A percentile compares a stretch with the other conserved stretches of the same genome.
These are phyloP conservation scores for Trypanosomatidae sp. DNA, from an alignment of 208 protist genomes.

Conservation along the genomic window DNA sequence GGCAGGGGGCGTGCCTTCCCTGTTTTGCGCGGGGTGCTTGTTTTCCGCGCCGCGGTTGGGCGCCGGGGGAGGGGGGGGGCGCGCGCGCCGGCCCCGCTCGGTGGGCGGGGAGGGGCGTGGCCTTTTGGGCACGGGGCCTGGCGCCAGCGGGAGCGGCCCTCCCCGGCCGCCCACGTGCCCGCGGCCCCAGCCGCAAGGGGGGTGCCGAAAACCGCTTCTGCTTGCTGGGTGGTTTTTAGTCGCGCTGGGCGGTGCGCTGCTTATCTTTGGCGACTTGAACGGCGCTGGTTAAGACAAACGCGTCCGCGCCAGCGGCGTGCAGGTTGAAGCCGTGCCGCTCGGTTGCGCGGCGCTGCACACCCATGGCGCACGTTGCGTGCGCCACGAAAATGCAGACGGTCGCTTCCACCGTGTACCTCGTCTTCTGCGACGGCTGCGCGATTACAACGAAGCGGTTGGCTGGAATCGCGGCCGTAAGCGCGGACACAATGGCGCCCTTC, in stretches of 20 bases:
- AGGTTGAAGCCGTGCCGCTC: constrained; percentile 67
- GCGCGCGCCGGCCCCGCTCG: background rate
- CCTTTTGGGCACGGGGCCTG: background rate
- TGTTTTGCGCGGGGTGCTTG: background rate
- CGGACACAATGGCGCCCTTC: constrained; percentile 42
- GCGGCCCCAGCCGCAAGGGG: background rate
- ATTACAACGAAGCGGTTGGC: constrained; percentile 81
- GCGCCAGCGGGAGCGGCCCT: background rate
- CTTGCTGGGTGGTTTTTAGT: background rate
- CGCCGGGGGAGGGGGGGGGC: too few relatives aligned
- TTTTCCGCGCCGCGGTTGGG: background rate
- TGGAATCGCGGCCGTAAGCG: constrained; percentile 55
- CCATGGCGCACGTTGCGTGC: constrained; percentile 80
- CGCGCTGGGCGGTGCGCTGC: background rate
- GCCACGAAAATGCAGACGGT: constrained; percentile 57
- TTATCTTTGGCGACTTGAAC: constrained; percentile 19
- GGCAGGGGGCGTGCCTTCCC: background rate
- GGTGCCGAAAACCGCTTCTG: background rate
- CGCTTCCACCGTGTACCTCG: constrained; percentile 29
- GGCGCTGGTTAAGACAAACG: constrained; percentile 53
- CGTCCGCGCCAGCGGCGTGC: constrained; percentile 53
- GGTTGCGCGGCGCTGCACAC: constrained; percentile 52
- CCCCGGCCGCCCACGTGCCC: background rate
- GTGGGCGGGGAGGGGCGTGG: background rate
- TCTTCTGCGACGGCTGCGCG: constrained; percentile 23